A percentile compares a stretch with the other conserved stretches of the same genome.
phyloP scores from a whole-genome alignment of 768 basidiomycete genomes.

The Collybia nuda region DNA sequence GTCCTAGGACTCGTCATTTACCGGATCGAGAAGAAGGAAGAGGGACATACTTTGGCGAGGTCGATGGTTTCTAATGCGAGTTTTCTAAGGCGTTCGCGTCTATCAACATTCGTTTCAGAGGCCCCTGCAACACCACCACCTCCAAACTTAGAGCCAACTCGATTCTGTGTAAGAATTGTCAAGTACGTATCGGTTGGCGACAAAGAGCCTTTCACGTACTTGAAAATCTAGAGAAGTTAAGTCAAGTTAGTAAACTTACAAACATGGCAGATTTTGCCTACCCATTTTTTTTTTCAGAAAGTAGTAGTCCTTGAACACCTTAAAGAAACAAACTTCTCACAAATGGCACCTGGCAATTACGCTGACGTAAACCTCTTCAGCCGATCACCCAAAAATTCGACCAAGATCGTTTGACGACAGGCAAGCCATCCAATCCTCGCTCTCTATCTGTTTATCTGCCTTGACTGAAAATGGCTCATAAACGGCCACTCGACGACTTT shows the following conservation, averaged over 20 bases:
- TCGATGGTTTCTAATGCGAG: constrained; percentile 97
- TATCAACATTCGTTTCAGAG: constrained; percentile 92
- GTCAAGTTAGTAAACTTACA: constrained; percentile 7
- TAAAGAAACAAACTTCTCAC: too few relatives aligned
- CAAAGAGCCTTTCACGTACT: constrained; percentile 33
- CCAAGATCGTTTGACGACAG: constrained; percentile 3
- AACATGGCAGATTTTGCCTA: not conserved
- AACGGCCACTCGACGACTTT: constrained; percentile 61
- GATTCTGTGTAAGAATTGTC: constrained; percentile 60
- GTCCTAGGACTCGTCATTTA: constrained; percentile 54
- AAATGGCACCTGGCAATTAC: too few relatives aligned
- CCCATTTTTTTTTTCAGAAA: too few relatives aligned
- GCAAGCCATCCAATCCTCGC: not conserved
- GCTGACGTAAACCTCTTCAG: constrained; percentile 19
- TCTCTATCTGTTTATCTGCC: not conserved
- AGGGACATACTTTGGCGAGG: constrained; percentile 77
- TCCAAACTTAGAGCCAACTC: constrained; percentile 94
- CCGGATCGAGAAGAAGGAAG: not conserved
- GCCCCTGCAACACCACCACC: constrained; percentile 96
- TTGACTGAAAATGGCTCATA: constrained; percentile 47
- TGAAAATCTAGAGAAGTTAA: constrained; percentile 64
- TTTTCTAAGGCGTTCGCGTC: constrained; percentile 91
- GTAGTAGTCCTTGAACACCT: too few relatives aligned
- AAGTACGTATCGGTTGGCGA: not conserved
- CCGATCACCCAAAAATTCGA: constrained; percentile 22